phyloP scores from a whole-genome alignment of 202 grass and related monocot species.

The Zizania palustris region DNA sequence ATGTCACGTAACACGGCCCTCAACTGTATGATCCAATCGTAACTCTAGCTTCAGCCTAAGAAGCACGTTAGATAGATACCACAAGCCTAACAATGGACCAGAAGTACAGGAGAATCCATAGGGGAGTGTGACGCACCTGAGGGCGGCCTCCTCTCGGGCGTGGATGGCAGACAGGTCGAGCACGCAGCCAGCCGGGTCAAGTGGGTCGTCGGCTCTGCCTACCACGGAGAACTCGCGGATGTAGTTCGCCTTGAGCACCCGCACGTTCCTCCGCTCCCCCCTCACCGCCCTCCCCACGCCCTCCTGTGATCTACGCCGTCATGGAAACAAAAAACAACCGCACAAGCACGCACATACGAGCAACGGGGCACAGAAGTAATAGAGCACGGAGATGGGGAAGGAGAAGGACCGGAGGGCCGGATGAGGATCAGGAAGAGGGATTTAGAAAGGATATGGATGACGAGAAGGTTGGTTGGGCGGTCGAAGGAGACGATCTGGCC shows the following conservation, averaged over 20 bases:
- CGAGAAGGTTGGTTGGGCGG: constrained; percentile 83
- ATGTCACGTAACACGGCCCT: background rate
- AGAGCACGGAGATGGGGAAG: background rate
- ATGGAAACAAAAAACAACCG: constrained; percentile 52
- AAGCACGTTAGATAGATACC: constrained; percentile 5
- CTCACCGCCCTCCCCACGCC: constrained; percentile 52
- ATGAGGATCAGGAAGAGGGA: background rate
- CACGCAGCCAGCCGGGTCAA: constrained; percentile 68
- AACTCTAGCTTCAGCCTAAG: background rate
- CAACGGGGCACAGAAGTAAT: constrained; percentile 6
- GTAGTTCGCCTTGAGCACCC: constrained; percentile 91
- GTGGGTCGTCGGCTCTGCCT: constrained; percentile 68
- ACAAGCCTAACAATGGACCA: constrained; percentile 18
- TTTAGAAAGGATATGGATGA: constrained; percentile 89
- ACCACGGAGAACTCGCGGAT: constrained; percentile 79
- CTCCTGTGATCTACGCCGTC: constrained; percentile 80
- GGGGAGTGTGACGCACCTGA: constrained; percentile 57
- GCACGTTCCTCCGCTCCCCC: constrained; percentile 62
- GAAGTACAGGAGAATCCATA: constrained; percentile 3
- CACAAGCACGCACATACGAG: background rate
- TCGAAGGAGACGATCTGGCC: constrained; percentile 97
- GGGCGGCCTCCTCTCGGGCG: constrained; percentile 83
- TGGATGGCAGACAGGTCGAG: constrained; percentile 71
- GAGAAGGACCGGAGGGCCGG: background rate
- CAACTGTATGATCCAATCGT: constrained; percentile 9